These are phyloP conservation scores for Osmanthus fragrans DNA, from an alignment of 257 asterid genomes.

Conservation along the genomic window DNA sequence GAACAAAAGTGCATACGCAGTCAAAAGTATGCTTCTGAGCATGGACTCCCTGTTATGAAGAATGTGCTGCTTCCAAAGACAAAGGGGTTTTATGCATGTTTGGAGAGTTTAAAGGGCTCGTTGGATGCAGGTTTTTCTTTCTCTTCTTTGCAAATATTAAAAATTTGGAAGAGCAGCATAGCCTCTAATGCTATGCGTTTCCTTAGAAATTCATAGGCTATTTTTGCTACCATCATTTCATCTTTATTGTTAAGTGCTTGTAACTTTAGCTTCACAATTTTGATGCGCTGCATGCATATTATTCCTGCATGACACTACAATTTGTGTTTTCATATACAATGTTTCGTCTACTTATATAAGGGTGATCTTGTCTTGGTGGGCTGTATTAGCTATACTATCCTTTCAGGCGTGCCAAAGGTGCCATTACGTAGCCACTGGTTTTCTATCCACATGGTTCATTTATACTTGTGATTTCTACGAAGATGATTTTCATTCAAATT, in stretches of 20 bases:
- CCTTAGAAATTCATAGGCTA: slow-evolving; percentile 4
- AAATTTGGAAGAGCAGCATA: not conserved
- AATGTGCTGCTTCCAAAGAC: slow-evolving; percentile 85
- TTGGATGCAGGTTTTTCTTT: slow-evolving; percentile 76
- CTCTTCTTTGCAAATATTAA: not conserved
- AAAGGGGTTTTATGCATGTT: slow-evolving; percentile 75
- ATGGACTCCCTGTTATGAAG: slow-evolving; percentile 72
- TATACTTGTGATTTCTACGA: too few species aligned
- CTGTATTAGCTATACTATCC: not conserved
- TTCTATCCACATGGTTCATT: too few species aligned
- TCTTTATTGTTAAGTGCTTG: not conserved
- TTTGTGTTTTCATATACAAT: not conserved
- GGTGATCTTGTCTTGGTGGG: not conserved
- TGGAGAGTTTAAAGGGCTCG: slow-evolving; percentile 65
- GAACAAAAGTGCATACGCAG: slow-evolving; percentile 80
- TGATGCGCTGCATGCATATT: not conserved
- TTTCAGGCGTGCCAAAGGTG: too few species aligned
- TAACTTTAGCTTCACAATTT: not conserved
- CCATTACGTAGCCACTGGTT: too few species aligned
- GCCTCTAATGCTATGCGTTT: not conserved
- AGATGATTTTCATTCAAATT: too few species aligned
- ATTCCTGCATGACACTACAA: not conserved
- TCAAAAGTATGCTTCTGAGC: slow-evolving; percentile 77
- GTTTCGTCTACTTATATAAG: not conserved
- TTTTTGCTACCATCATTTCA: not conserved